Evolutionary conservation across 257 asterid species (phyloP).

Genomic region (Ocimum tenuiflorum): DNA sequence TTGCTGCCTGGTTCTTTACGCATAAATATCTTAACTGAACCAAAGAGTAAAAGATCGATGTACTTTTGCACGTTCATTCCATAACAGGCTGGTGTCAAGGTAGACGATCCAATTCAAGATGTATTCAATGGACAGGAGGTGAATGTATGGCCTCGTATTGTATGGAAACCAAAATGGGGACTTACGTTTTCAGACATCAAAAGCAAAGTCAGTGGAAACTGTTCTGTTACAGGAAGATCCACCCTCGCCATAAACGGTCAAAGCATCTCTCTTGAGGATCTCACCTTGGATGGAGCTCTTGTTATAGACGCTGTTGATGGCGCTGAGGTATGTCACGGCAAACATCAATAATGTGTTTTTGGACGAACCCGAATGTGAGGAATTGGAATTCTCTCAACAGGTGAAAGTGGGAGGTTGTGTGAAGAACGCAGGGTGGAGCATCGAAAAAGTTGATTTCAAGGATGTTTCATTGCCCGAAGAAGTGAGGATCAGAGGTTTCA

Average conservation of each 20-base stretch:
- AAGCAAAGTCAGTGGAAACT: constrained; percentile 51
- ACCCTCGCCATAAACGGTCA: constrained; percentile 66
- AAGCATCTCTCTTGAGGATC: constrained; percentile 51
- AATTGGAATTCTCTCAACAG: constrained; percentile 30
- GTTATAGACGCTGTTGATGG: constrained; percentile 52
- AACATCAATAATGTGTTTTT: no score
- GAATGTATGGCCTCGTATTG: constrained; percentile 90
- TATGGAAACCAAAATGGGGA: constrained; percentile 96
- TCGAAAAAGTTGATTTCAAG: constrained; percentile 65
- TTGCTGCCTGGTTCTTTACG: background rate
- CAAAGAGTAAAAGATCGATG: background rate
- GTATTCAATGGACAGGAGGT: constrained; percentile 83
- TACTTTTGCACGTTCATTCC: background rate
- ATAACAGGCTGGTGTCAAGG: constrained; percentile 78
- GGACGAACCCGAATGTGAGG: background rate
- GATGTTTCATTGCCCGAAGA: constrained; percentile 72
- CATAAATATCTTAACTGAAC: background rate
- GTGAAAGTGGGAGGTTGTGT: constrained; percentile 61
- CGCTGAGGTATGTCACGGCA: constrained; percentile 85
- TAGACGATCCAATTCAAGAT: constrained; percentile 56
- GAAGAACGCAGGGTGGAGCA: constrained; percentile 71
- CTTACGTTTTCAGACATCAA: constrained; percentile 68
- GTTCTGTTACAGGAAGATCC: constrained; percentile 62
- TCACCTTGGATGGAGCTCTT: constrained; percentile 86
- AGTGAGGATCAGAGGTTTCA: constrained; percentile 85